Conservation (phyloP, 345 rosid species). For the Acer yangbiense region DNA sequence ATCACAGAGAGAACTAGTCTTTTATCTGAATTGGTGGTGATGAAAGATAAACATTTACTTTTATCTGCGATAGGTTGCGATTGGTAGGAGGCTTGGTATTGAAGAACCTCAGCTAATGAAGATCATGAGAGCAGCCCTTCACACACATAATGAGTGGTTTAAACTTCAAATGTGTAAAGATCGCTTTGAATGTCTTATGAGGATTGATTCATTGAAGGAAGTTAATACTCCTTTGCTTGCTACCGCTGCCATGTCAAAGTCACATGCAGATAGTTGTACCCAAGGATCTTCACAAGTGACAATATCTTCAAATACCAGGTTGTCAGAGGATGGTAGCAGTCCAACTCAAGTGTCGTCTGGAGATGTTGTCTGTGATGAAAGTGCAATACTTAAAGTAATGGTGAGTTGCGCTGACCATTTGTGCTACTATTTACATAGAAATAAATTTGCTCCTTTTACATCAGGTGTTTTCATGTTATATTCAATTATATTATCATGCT, state of each 20-base stretch:
- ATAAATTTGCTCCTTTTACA: background rate
- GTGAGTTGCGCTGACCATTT: conserved; percentile 45
- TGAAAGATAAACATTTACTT: background rate
- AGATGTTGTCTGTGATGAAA: conserved; percentile 74
- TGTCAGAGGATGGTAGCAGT: conserved; percentile 79
- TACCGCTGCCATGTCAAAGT: conserved; percentile 51
- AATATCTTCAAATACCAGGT: conserved; percentile 60
- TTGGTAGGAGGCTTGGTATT: conserved; percentile 78
- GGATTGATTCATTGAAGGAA: conserved; percentile 78
- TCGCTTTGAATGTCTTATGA: conserved; percentile 58
- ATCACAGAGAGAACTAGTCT: background rate
- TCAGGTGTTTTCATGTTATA: background rate
- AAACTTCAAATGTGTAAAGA: conserved; percentile 95
- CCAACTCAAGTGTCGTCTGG: conserved; percentile 70
- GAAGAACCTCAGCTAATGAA: conserved; percentile 92
- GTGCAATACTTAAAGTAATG: conserved; percentile 94
- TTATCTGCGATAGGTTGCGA: conserved; percentile 54
- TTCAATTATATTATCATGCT: background rate
- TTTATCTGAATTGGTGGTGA: background rate
- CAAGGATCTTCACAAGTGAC: conserved; percentile 82
- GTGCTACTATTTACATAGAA: background rate
- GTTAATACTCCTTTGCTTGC: conserved; percentile 50
- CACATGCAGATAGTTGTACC: conserved; percentile 63
- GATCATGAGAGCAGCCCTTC: conserved; percentile 84
- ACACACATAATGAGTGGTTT: conserved; percentile 86